Conservation (phyloP, 192 early-diverging fungal genomes). For the Backusella tuberculispora region DNA sequence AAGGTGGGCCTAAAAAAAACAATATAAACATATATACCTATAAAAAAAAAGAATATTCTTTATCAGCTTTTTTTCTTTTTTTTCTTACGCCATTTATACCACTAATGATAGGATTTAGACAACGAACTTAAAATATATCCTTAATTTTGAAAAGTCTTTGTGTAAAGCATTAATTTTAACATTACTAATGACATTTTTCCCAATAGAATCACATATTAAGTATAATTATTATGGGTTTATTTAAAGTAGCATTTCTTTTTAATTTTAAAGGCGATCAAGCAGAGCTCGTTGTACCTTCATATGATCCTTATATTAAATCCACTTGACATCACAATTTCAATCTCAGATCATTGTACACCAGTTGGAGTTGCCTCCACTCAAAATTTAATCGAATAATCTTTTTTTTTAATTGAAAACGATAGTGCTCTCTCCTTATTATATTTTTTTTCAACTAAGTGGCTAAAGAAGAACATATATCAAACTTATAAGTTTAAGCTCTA, state of each 20-base stretch:
- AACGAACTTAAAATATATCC: background rate
- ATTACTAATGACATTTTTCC: background rate
- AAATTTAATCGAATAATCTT: no score
- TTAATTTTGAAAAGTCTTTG: background rate
- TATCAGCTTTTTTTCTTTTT: background rate
- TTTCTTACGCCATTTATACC: background rate
- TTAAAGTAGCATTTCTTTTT: background rate
- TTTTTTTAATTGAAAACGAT: no score
- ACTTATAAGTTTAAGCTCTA: no score
- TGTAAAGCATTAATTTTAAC: background rate
- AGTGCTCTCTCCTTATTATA: no score
- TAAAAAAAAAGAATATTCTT: background rate
- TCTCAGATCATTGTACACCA: no score
- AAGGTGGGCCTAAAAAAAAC: background rate
- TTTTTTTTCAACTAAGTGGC: no score
- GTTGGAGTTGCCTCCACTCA: no score
- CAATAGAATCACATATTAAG: background rate
- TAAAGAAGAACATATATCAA: no score
- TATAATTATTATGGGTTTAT: background rate
- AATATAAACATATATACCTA: background rate
- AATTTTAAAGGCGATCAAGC: background rate
- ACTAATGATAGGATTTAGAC: background rate
- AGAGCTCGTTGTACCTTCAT: background rate
- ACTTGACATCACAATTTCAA: background rate
- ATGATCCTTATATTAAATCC: background rate